Conservation (phyloP, 2,329 filamentous ascomycete species). For the Monosporascus sp. region DNA sequence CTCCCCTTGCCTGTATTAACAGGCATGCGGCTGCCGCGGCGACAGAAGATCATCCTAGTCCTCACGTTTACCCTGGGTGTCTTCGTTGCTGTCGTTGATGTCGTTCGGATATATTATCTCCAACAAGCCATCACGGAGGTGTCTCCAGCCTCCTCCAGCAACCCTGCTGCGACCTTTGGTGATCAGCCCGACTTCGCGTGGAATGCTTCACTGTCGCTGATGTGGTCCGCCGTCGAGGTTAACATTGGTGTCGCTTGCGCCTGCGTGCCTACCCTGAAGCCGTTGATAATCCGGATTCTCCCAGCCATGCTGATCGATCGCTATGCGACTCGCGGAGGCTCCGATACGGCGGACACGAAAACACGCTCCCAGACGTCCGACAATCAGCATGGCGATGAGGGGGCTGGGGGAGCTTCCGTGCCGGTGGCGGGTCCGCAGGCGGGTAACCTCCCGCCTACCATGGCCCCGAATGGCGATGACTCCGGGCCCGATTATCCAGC, state of each 20-base stretch:
- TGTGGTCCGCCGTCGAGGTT: constrained; percentile 93
- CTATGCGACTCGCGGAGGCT: constrained; percentile 33
- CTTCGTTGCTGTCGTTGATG: constrained; percentile 83
- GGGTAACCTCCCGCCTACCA: constrained; percentile 7
- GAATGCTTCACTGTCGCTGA: constrained; percentile 79
- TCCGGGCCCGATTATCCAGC: constrained; percentile 28
- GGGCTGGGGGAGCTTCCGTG: constrained; percentile 7
- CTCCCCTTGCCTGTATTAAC: constrained; percentile 86
- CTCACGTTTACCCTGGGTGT: constrained; percentile 82
- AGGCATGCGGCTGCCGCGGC: constrained; percentile 73
- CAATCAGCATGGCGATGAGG: constrained; percentile 17
- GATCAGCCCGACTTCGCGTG: constrained; percentile 52
- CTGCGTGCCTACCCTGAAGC: constrained; percentile 89
- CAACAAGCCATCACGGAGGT: constrained; percentile 60
- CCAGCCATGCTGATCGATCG: constrained; percentile 52
- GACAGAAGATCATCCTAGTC: constrained; percentile 83
- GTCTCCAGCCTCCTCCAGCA: constrained; percentile 30
- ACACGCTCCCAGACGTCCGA: constrained; percentile 13
- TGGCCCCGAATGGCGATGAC: constrained; percentile 10
- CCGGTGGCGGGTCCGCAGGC: constrained; percentile 5
- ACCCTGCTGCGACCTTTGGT: constrained; percentile 43
- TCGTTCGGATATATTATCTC: constrained; percentile 84
- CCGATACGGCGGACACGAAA: constrained; percentile 23
- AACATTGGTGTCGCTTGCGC: constrained; percentile 86
- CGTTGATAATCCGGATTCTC: constrained; percentile 65